Conservation (phyloP, 1,284 basidiomycete genomes). For the Cryptococcus sp. region DNA sequence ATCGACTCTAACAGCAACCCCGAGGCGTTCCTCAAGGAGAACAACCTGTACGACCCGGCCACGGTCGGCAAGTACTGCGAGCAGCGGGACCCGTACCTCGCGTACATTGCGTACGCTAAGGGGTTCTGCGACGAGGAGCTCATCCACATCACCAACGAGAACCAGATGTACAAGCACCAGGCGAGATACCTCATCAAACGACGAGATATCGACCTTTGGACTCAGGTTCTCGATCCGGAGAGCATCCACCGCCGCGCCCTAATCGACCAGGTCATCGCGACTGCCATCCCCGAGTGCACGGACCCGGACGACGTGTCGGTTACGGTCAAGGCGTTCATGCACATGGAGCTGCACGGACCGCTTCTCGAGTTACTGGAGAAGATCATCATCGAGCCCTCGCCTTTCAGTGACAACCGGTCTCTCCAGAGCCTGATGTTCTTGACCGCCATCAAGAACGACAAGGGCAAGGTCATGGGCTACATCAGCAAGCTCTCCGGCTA, state of each 20-base stretch:
- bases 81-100: conserved; percentile 95
- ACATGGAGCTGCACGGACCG: conserved; percentile 94
- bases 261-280: conserved; percentile 93
- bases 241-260: conserved; percentile 90
- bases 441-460: conserved; percentile 95
- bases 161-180: conserved; percentile 99
- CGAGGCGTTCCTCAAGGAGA: conserved; percentile 96
- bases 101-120: conserved; percentile 99
- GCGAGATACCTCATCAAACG: conserved; percentile 97
- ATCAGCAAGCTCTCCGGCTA: conserved; percentile 98
- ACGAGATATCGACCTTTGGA: conserved; percentile 93
- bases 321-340: conserved; percentile 98
- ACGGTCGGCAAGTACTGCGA: conserved; percentile 99
- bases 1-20: conserved; percentile 99
- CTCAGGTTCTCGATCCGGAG: conserved; percentile 84
- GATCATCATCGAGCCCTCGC: conserved; percentile 94
- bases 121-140: conserved; percentile 99
- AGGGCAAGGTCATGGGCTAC: conserved; percentile 97
- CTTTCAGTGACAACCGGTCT: conserved; percentile 96
- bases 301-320: conserved; percentile 98
- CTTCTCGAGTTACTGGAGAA: conserved; percentile 98
- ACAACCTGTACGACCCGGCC: conserved; percentile 90
- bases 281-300: conserved; percentile 93
- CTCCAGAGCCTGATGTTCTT: conserved; percentile 92
- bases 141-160: conserved; percentile 96